phyloP scores from a whole-genome alignment of 331 rosid species.

The Rosa hybrid region DNA sequence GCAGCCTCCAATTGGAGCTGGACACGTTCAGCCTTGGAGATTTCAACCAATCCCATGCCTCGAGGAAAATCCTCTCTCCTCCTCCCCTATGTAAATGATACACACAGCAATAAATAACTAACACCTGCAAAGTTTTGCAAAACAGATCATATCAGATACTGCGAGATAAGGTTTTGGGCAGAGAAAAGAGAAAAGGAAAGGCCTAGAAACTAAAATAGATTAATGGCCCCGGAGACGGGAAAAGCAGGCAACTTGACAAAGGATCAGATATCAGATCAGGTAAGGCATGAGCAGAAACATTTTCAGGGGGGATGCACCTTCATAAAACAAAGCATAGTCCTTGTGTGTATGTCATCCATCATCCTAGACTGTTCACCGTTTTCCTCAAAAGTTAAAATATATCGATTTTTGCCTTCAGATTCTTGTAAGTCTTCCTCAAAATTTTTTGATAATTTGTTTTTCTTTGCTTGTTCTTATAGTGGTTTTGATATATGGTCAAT shows the following conservation, averaged over 20 bases:
- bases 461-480: not conserved
- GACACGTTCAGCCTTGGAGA: constrained; percentile 15
- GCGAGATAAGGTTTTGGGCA: constrained; percentile 2
- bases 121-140: not conserved
- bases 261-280: not conserved
- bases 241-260: not conserved
- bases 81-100: too few species aligned
- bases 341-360: not conserved
- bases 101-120: not conserved
- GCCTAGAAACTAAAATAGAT: not conserved
- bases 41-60: constrained; percentile 21
- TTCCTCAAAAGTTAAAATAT: not conserved
- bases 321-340: not conserved
- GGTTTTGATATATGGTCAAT: too few species aligned
- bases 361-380: not conserved
- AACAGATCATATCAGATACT: constrained; percentile 1
- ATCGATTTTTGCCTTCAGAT: not conserved
- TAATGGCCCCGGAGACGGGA: not conserved
- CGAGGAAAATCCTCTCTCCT: not conserved
- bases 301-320: constrained; percentile 7
- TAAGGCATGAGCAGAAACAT: not conserved
- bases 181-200: not conserved
- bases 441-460: not conserved
- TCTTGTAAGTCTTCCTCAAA: not conserved
- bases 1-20: not conserved